These are phyloP conservation scores for Ogataea ramenticola DNA, from an alignment of 805 yeast genomes.

Conservation along the genomic window DNA sequence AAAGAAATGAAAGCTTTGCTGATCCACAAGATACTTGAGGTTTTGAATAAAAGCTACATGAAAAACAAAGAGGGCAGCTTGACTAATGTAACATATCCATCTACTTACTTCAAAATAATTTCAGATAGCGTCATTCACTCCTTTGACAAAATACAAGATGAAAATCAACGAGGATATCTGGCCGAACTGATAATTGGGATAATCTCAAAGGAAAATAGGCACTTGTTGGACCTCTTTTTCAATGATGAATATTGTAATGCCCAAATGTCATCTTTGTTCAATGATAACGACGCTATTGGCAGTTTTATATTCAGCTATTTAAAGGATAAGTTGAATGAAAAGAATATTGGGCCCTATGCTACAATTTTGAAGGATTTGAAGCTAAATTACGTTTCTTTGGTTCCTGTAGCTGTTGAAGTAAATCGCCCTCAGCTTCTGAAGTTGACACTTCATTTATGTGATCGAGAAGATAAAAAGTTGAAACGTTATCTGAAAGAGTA, in stretches of 20 bases:
- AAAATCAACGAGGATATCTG: conserved; percentile 2
- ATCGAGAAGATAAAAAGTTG: neutral
- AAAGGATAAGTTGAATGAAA: neutral
- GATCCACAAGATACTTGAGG: neutral
- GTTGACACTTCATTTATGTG: neutral
- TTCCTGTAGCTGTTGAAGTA: neutral
- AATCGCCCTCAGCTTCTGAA: neutral
- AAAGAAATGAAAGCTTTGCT: conserved; percentile 10
- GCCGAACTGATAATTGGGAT: conserved; percentile 7
- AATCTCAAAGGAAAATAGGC: neutral
- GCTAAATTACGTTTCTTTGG: conserved; percentile 2
- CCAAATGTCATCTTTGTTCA: no score
- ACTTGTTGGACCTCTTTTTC: conserved; percentile 2
- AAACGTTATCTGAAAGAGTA: neutral
- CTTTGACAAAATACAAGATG: neutral
- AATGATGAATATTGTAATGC: neutral
- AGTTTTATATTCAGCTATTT: conserved; percentile 4
- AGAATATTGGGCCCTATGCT: conserved; percentile 2
- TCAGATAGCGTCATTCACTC: neutral
- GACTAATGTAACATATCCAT: conserved; percentile 1
- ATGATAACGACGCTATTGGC: no score
- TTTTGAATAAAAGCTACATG: conserved; percentile 8
- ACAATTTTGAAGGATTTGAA: conserved; percentile 2
- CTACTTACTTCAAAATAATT: conserved; percentile 5
- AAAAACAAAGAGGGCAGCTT: conserved; percentile 3